Evolutionary conservation across 345 rosid genomes (phyloP), one percentile per base, ranked within the genome.

Genomic region (Boechera retrofracta): DNA sequence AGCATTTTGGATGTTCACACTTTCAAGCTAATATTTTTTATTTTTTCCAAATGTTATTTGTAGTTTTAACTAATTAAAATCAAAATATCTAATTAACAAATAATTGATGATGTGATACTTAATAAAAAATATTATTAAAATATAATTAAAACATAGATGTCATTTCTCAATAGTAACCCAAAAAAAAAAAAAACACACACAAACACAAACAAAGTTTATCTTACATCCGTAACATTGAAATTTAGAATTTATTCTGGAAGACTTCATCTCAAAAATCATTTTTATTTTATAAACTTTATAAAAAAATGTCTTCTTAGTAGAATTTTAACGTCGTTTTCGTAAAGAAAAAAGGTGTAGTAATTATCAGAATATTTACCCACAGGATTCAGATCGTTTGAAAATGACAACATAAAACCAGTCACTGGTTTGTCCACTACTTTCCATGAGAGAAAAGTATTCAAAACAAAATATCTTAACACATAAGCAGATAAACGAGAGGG

Each of bases 261-360:
- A 16, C 54, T 2, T 49, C 5, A 18, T 49, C 54, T 21, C 10
- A 48, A 48, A 15, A 15, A 7, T 32, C 4, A 21, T 21, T 21
- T 21, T 21, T 21, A 21, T 21, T 21, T 21, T 21, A 21, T 21
- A 21, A 21, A 21, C 24, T 21, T 21, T 21, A 21, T 21, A 21
- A 21, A 21, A 21, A 21, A 21, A 21, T 12, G 13, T 61, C 65
- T 81, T 82, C 86, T 86, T 87, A 78, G 39, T 77, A 77, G 41
- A 67, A 67, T 72, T 31, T 44, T 53, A 72, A 73, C 73, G 72
- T 75, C 47, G 45, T 42, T n/a, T 68, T 45, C 42, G 16, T 67
- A 69, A 72, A 12, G 61, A 56, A 49, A 66, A 32, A 49, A 24
- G 41, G 38, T 55, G 9, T 21, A 55, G 18, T 10, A 66, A 32